Percentiles rank a stretch among this genome's conserved stretches.
Evolutionary conservation across 495 filamentous ascomycete genomes (phyloP).

Genomic region (Glonium stellatum): DNA sequence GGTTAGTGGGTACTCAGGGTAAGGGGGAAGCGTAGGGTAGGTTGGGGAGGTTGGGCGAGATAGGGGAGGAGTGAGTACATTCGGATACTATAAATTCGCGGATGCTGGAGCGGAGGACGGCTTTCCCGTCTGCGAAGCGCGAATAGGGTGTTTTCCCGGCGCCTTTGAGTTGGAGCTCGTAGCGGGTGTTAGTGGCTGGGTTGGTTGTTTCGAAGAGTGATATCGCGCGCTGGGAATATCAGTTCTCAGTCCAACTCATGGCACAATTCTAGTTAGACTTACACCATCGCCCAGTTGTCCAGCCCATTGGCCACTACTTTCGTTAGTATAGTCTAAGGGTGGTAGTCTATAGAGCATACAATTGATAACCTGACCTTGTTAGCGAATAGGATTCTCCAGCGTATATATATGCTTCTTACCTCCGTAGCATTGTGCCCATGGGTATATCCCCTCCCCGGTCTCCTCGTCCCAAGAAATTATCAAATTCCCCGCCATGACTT

Average conservation of each 20-base stretch:
- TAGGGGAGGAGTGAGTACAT: constrained; percentile 1
- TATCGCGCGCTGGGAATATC: constrained; percentile 56
- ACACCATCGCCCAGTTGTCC: constrained; percentile 86
- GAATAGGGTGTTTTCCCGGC: constrained; percentile 91
- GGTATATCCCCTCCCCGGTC: constrained; percentile 64
- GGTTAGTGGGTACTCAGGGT: too few species aligned
- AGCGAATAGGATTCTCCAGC: not conserved
- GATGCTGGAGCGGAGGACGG: constrained; percentile 83
- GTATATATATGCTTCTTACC: not conserved
- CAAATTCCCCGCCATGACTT: constrained; percentile 72
- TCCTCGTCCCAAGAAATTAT: constrained; percentile 47
- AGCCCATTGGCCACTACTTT: constrained; percentile 56
- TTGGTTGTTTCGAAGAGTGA: constrained; percentile 88
- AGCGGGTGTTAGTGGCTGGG: constrained; percentile 59
- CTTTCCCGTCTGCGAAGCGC: constrained; percentile 95
- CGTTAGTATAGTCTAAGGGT: not conserved
- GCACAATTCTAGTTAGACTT: constrained; percentile 12
- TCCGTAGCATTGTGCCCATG: constrained; percentile 97
- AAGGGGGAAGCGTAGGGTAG: too few species aligned
- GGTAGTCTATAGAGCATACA: constrained; percentile 27
- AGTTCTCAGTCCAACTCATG: not conserved
- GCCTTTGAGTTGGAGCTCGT: constrained; percentile 91
- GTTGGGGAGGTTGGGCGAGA: constrained; percentile 27
- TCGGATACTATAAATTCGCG: constrained; percentile 91
- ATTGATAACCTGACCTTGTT: constrained; percentile 54